These are phyloP conservation scores for Dactylis glomerata DNA, from an alignment of 176 grass and related monocot species.

Conservation along the genomic window DNA sequence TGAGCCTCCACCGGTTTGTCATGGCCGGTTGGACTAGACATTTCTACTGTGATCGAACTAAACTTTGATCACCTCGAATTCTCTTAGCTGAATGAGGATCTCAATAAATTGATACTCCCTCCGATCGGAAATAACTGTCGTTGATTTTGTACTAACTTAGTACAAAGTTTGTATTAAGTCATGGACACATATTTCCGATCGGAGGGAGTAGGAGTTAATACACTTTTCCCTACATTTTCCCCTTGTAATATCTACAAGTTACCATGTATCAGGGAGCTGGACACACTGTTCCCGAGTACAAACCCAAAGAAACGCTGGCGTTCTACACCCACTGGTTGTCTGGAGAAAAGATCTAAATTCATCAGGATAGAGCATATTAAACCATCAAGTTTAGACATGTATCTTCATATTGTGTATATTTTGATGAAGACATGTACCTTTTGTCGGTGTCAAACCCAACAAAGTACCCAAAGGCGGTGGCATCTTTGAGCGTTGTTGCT, in stretches of 20 bases:
- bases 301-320: slow-evolving; percentile 63
- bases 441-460: too few relatives aligned
- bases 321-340: slow-evolving; percentile 50
- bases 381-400: too few relatives aligned
- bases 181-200: too few relatives aligned
- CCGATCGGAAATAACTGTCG: too few relatives aligned
- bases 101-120: background rate
- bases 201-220: background rate
- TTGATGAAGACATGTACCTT: too few relatives aligned
- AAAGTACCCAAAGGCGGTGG: too few relatives aligned
- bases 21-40: background rate
- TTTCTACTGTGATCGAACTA: background rate
- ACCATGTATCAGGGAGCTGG: slow-evolving; percentile 56
- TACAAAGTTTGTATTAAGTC: too few relatives aligned
- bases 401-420: too few relatives aligned
- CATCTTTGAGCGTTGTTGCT: too few relatives aligned
- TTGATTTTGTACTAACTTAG: too few relatives aligned
- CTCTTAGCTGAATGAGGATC: background rate
- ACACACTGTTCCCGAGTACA: slow-evolving; percentile 72
- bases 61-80: background rate
- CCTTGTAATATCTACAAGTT: too few relatives aligned
- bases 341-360: slow-evolving; percentile 46
- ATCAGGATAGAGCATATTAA: too few relatives aligned
- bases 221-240: background rate
- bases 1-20: background rate